Percentiles rank a stretch among this genome's conserved stretches.
Conservation (phyloP, 495 filamentous ascomycete genomes). For the Tuber aestivum region DNA sequence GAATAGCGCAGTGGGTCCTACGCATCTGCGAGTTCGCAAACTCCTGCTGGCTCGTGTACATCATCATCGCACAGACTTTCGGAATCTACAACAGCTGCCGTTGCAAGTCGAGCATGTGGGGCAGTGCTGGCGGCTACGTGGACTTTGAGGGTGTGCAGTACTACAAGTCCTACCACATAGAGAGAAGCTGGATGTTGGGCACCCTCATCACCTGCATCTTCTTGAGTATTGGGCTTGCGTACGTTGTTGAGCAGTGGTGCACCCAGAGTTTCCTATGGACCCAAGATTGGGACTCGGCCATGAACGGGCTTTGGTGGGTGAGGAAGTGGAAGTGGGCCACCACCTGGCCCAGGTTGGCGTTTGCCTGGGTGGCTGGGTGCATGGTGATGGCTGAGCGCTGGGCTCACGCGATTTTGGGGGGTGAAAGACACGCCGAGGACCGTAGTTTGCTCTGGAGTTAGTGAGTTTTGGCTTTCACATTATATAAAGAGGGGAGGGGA, state of each 20-base stretch:
- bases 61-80: conserved; percentile 24
- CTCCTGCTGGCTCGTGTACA: conserved; percentile 21
- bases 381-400: neutral
- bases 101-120: conserved; percentile 23
- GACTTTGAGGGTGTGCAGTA: conserved; percentile 13
- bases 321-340: conserved; percentile 28
- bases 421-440: neutral
- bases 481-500: neutral
- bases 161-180: conserved; percentile 3
- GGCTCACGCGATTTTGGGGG: neutral
- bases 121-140: conserved; percentile 20
- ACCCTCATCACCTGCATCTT: conserved; percentile 10
- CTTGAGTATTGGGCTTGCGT: conserved; percentile 14
- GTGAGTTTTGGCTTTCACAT: neutral
- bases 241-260: conserved; percentile 28
- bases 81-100: conserved; percentile 21
- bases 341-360: neutral
- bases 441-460: neutral
- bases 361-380: neutral
- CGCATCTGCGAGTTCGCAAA: conserved; percentile 15
- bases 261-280: conserved; percentile 31
- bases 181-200: conserved; percentile 10
- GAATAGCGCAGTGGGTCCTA: conserved; percentile 2
- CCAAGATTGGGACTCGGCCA: conserved; percentile 15
- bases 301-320: conserved; percentile 9